Evolutionary conservation across 1,284 basidiomycete species (phyloP).

Genomic region (Peniophora sp.): DNA sequence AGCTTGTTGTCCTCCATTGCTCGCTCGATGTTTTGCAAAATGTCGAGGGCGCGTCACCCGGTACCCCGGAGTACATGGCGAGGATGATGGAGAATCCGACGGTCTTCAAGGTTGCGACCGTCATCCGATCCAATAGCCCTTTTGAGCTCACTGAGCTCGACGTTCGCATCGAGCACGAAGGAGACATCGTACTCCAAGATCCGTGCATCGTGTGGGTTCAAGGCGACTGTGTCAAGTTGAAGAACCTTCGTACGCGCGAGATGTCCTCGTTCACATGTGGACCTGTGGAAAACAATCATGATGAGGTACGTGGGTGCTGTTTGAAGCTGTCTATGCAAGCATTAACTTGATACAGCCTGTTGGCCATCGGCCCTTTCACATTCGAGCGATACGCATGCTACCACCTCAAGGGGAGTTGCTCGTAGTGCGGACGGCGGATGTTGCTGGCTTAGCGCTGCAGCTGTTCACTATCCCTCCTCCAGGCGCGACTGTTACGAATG

Average conservation of each 20-base stretch:
- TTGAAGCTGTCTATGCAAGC: no score
- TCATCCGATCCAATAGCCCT: constrained; percentile 29
- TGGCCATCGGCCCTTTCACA: constrained; percentile 21
- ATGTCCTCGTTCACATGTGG: constrained; percentile 19
- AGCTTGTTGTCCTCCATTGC: constrained; percentile 39
- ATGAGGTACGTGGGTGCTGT: constrained; percentile 1
- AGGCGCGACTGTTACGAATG: constrained; percentile 6
- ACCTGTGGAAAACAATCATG: constrained; percentile 15
- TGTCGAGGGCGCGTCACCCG: constrained; percentile 36
- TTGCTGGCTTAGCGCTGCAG: constrained; percentile 17
- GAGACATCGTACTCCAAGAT: constrained; percentile 4
- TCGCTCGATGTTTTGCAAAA: constrained; percentile 41
- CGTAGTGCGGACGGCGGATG: constrained; percentile 37
- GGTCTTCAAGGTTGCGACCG: constrained; percentile 34
- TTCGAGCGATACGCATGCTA: constrained; percentile 45
- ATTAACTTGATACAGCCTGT: constrained; percentile 6
- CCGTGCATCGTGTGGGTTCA: constrained; percentile 40
- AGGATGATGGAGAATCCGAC: constrained; percentile 25
- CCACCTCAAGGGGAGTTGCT: constrained; percentile 47
- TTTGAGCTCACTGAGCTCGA: constrained; percentile 37
- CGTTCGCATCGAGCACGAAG: constrained; percentile 26
- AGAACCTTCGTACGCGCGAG: constrained; percentile 29
- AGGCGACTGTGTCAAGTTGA: constrained; percentile 35
- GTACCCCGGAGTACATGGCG: constrained; percentile 29
- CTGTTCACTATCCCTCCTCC: constrained; percentile 22